phyloP scores from a whole-genome alignment of 768 basidiomycete species.

The Leccinum aurantiacum region DNA sequence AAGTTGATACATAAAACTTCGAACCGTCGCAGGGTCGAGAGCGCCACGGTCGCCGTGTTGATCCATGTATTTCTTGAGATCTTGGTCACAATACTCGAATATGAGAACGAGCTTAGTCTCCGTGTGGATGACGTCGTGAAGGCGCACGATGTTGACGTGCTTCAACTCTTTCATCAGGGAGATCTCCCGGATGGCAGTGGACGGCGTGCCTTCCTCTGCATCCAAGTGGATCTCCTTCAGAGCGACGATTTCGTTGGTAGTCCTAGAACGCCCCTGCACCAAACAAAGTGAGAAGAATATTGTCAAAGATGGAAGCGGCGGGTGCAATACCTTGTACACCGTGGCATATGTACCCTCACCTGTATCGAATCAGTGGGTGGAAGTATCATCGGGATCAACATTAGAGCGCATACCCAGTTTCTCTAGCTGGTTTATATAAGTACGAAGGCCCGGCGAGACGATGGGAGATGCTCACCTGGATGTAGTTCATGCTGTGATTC shows the following conservation, averaged over 20 bases:
- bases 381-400: constrained; percentile 2
- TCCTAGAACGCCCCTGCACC: constrained; percentile 83
- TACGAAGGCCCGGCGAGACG: background rate
- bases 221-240: constrained; percentile 99
- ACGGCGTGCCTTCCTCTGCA: constrained; percentile 98
- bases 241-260: constrained; percentile 98
- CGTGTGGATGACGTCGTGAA: constrained; percentile 98
- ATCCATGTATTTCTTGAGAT: constrained; percentile 99
- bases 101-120: constrained; percentile 98
- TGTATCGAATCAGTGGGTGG: constrained; percentile 27
- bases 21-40: constrained; percentile 81
- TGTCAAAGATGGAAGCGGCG: background rate
- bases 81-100: constrained; percentile 98
- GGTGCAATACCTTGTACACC: constrained; percentile 80
- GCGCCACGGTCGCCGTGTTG: constrained; percentile 95
- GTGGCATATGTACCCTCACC: constrained; percentile 95
- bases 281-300: constrained; percentile 3
- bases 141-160: constrained; percentile 96
- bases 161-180: constrained; percentile 99
- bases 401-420: constrained; percentile 60
- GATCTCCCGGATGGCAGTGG: constrained; percentile 98
- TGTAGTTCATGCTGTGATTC: constrained; percentile 49
- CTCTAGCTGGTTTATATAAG: constrained; percentile 61
- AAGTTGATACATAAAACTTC: constrained; percentile 97
- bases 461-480: constrained; percentile 42